Conservation (phyloP, 495 filamentous ascomycete species). For the Penicillium ochrochloron region DNA sequence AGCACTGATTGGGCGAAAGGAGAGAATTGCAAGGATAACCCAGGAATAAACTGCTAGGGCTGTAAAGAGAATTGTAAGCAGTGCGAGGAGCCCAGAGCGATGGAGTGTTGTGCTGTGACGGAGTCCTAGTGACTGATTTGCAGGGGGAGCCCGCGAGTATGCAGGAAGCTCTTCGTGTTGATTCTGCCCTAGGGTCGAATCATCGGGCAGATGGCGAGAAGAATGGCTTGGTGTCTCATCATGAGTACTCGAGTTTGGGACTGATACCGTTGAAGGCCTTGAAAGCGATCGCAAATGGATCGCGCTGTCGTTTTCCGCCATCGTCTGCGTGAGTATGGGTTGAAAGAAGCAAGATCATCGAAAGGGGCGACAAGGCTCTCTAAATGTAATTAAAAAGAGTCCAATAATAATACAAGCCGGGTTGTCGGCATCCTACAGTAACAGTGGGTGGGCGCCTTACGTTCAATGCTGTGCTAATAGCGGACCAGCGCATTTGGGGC, state of each 20-base stretch:
- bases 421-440: neutral
- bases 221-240: neutral
- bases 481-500: neutral
- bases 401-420: neutral
- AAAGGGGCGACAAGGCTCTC: neutral
- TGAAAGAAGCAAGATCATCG: neutral
- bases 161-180: neutral
- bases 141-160: neutral
- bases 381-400: neutral
- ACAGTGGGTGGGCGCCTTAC: neutral
- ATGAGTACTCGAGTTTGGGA: neutral
- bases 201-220: neutral
- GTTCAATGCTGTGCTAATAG: neutral
- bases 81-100: neutral
- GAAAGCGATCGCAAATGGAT: constrained; percentile 1
- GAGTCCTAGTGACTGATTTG: neutral
- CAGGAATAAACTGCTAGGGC: constrained; percentile 3
- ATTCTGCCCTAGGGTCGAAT: neutral
- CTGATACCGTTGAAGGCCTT: neutral
- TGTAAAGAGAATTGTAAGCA: constrained; percentile 3
- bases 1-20: constrained; percentile 3
- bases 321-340: neutral
- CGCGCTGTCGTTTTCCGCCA: constrained; percentile 1
- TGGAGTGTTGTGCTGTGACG: constrained; percentile 15
- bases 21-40: constrained; percentile 7